phyloP scores from a whole-genome alignment of 2,329 filamentous ascomycete genomes.

The Aspergillus cejpii region DNA sequence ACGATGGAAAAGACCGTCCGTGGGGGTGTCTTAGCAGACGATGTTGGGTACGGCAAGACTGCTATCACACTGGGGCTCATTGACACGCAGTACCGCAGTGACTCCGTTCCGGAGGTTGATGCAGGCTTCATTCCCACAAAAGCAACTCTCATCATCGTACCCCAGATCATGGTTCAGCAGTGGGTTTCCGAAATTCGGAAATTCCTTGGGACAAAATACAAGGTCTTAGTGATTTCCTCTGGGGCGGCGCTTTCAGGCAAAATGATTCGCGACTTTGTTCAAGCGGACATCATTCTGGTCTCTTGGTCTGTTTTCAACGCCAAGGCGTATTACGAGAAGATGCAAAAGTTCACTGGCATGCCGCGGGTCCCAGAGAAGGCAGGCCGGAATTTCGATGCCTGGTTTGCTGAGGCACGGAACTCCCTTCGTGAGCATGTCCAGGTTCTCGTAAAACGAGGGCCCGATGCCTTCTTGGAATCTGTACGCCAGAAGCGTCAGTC shows the following conservation, averaged over 20 bases:
- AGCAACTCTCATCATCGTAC: constrained; percentile 57
- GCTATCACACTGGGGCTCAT: constrained; percentile 54
- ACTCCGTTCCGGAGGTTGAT: constrained; percentile 3
- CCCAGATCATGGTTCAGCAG: constrained; percentile 50
- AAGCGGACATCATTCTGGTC: constrained; percentile 51
- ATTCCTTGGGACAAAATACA: constrained; percentile 42
- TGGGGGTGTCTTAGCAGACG: constrained; percentile 58
- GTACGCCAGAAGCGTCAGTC: constrained; percentile 24
- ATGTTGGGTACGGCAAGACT: constrained; percentile 63
- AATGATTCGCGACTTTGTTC: constrained; percentile 42
- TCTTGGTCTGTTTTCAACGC: constrained; percentile 47
- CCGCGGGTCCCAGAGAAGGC: constrained; percentile 36
- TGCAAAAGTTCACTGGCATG: constrained; percentile 48
- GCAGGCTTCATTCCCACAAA: constrained; percentile 40
- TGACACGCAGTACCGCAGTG: constrained; percentile 37
- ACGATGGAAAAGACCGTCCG: constrained; percentile 36
- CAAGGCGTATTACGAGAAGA: constrained; percentile 43
- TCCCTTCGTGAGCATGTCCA: constrained; percentile 41
- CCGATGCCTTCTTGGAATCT: constrained; percentile 28
- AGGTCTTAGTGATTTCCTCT: constrained; percentile 42
- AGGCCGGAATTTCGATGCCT: constrained; percentile 48
- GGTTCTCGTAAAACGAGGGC: constrained; percentile 28
- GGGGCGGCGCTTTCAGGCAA: constrained; percentile 36
- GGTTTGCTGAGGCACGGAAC: constrained; percentile 44
- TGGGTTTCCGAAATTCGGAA: constrained; percentile 52